phyloP scores from a whole-genome alignment of 805 yeast species.

The Saturnispora zaruensis region DNA sequence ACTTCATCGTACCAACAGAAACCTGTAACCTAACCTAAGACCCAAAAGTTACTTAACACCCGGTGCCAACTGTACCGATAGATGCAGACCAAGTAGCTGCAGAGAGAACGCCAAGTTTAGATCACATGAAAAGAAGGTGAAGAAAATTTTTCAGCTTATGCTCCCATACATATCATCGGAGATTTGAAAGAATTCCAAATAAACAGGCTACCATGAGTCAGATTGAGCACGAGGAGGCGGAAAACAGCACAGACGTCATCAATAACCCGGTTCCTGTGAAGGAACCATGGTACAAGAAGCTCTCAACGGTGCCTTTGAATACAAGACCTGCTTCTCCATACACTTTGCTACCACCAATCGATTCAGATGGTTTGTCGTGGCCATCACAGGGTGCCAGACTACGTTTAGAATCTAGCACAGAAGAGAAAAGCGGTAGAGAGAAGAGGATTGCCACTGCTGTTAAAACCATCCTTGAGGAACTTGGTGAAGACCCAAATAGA shows the following conservation, averaged over 20 bases:
- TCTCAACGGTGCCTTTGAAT: slow-evolving; percentile 49
- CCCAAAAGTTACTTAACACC: too few species aligned
- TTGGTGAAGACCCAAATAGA: slow-evolving; percentile 85
- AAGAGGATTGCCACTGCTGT: slow-evolving; percentile 80
- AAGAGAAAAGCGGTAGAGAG: slow-evolving; percentile 59
- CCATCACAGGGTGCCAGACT: slow-evolving; percentile 79
- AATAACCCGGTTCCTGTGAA: slow-evolving; percentile 18
- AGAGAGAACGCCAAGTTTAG: not conserved
- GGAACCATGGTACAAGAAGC: slow-evolving; percentile 30
- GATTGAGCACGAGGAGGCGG: not conserved
- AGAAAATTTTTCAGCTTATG: not conserved
- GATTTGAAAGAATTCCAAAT: not conserved
- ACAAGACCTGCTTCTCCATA: slow-evolving; percentile 78
- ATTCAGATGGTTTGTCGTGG: slow-evolving; percentile 89
- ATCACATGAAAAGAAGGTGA: not conserved
- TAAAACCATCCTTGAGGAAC: slow-evolving; percentile 60
- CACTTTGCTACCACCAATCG: slow-evolving; percentile 78
- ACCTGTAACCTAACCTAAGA: not conserved
- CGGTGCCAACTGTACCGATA: too few species aligned
- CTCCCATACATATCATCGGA: not conserved
- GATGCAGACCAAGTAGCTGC: not conserved
- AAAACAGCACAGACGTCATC: not conserved
- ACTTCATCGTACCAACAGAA: not conserved
- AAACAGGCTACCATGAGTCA: not conserved
- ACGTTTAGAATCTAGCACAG: slow-evolving; percentile 61